phyloP scores from a whole-genome alignment of 306 rosid species.

The Begonia fuchsioides region DNA sequence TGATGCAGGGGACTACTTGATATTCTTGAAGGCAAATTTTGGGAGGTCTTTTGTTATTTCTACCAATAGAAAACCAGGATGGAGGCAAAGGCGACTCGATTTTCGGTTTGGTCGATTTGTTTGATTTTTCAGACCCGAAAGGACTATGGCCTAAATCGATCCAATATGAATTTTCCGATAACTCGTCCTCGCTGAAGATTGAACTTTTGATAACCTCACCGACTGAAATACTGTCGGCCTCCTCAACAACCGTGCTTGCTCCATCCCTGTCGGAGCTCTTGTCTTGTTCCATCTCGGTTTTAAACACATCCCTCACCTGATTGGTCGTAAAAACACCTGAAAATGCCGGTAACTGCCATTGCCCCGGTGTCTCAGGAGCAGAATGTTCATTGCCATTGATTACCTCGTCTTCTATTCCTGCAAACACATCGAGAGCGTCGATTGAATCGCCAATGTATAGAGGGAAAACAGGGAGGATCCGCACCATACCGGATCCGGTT shows the following conservation, averaged over 20 bases:
- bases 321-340: slow-evolving; percentile 82
- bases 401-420: slow-evolving; percentile 52
- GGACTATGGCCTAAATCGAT: slow-evolving; percentile 98
- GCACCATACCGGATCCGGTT: slow-evolving; percentile 95
- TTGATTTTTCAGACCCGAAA: slow-evolving; percentile 50
- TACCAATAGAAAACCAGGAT: slow-evolving; percentile 58
- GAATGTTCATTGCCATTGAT: slow-evolving; percentile 18
- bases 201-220: too few species aligned
- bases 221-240: slow-evolving; percentile 69
- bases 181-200: too few species aligned
- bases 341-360: slow-evolving; percentile 71
- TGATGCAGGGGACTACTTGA: slow-evolving; percentile 57
- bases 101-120: slow-evolving; percentile 45
- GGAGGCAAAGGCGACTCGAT: slow-evolving; percentile 63
- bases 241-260: slow-evolving; percentile 94
- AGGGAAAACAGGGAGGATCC: slow-evolving; percentile 75
- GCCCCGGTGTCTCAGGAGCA: slow-evolving; percentile 21
- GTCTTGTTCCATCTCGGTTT: slow-evolving; percentile 86
- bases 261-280: slow-evolving; percentile 85
- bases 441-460: slow-evolving; percentile 72
- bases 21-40: slow-evolving; percentile 36
- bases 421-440: slow-evolving; percentile 61
- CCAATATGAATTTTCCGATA: slow-evolving; percentile 82
- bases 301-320: slow-evolving; percentile 84
- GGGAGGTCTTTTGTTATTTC: slow-evolving; percentile 43